Conservation (phyloP, 108 stramenopile species). For the Skeletonema potamos region DNA sequence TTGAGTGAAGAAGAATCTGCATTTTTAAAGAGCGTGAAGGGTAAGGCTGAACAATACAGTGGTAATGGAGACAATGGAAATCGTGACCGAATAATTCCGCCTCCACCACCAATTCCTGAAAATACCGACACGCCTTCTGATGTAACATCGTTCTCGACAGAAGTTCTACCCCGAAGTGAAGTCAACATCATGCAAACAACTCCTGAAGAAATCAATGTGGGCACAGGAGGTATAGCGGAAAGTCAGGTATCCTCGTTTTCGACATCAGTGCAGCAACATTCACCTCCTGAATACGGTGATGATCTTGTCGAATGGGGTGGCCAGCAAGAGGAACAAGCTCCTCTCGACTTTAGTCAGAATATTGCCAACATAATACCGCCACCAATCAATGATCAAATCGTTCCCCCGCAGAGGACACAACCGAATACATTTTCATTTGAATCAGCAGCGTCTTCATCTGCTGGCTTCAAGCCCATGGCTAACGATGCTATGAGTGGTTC, state of each 20-base stretch:
- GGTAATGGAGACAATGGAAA: background rate
- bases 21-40: constrained; percentile 24
- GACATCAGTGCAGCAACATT: background rate
- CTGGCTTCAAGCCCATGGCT: constrained; percentile 5
- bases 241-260: background rate
- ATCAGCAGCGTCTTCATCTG: background rate
- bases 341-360: too few relatives aligned
- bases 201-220: background rate
- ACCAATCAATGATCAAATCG: background rate
- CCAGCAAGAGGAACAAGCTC: background rate
- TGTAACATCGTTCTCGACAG: background rate
- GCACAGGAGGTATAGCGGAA: background rate
- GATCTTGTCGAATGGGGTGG: constrained; percentile 6
- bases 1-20: constrained; percentile 21
- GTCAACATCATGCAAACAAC: background rate
- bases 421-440: background rate
- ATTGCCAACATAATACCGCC: background rate
- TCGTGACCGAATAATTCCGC: background rate
- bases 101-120: background rate
- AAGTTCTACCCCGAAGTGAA: background rate
- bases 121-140: background rate
- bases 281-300: background rate
- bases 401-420: background rate
- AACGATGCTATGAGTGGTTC: constrained; percentile 9
- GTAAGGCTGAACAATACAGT: background rate